These are phyloP conservation scores for Lyophyllum decastes DNA, from an alignment of 768 basidiomycete species.

Conservation along the genomic window DNA sequence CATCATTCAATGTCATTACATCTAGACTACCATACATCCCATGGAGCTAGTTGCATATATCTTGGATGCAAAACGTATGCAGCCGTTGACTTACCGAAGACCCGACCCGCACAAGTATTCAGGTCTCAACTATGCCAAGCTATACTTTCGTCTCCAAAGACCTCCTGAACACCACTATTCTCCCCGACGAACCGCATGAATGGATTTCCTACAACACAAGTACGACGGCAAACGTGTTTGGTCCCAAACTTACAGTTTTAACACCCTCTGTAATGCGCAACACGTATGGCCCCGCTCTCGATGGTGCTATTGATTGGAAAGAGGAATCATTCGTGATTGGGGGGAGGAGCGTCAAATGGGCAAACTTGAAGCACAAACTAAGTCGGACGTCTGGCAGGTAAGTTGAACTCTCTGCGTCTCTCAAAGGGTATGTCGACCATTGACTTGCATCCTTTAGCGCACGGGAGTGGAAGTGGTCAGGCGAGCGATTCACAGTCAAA, in stretches of 20 bases:
- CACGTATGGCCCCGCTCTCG: not conserved
- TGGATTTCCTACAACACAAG: slow-evolving; percentile 1
- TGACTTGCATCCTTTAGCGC: not conserved
- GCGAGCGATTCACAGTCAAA: slow-evolving; percentile 9
- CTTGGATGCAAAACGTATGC: not conserved
- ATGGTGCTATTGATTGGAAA: slow-evolving; percentile 13
- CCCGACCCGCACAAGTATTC: not conserved
- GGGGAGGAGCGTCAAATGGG: not conserved
- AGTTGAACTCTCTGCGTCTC: not conserved
- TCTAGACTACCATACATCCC: not conserved
- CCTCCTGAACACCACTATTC: slow-evolving; percentile 4
- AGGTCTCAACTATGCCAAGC: not conserved
- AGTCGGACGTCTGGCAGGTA: not conserved
- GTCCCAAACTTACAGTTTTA: not conserved
- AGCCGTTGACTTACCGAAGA: no score
- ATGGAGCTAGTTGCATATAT: not conserved
- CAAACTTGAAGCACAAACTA: slow-evolving; percentile 3
- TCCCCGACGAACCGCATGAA: not conserved
- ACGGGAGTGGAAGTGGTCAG: slow-evolving; percentile 15
- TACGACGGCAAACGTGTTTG: not conserved
- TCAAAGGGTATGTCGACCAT: not conserved
- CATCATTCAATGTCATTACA: not conserved
- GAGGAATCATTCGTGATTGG: slow-evolving; percentile 11
- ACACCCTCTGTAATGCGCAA: not conserved
- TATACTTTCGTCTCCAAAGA: slow-evolving; percentile 7